Base-by-base conservation (phyloP, 1,284 basidiomycete genomes). In the Schizopora paradoxa region DNA sequence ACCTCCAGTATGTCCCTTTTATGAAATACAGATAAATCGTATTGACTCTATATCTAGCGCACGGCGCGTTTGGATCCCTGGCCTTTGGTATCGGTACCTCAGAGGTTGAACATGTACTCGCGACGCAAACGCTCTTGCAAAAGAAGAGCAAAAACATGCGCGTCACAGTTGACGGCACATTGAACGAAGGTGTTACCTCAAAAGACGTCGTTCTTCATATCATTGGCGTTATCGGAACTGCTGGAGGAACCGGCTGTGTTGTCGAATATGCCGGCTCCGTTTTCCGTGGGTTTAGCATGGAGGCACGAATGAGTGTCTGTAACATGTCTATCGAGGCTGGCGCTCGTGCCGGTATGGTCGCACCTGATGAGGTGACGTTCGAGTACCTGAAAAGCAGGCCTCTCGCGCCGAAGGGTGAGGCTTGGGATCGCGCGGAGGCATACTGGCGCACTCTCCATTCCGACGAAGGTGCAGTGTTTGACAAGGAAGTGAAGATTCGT, bases 271-370 rank as follows among this genome's bases (percentile, higher is more conserved):
- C 91, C 41, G 93, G 93, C 6, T 88, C 87, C 1, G 89, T 93
- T 44, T 91, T 97, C 67, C 88, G 91, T 49, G 77, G 76, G 11
- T 86, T 96, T 61, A 91, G 86, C 59, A 94, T 96, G 91, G 93
- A 97, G 64, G 91, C 88, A 31, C 81, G 92, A 41, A 96, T 96
- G 92, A 93, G 90, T 56, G 91, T 92, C 56, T 96, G 92, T 68
- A 97, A 97, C 71, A 97, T 97, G 93, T 92, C 90, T 53, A 96
- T 97, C 63, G 93, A 97, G 67, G 94, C 83, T 49, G 93, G 93
- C 61, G 94, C 93, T 53, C 81, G 93, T 58, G 91, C 91, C 5
- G 93, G 93, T 47, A 93, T 97, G 91, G 80, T 97, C 53, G 93
- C 92, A 8, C 92, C 93, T 1, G 93, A 97, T 63, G 88, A 95